A percentile compares a stretch with the other conserved stretches of the same genome.
phyloP scores from a whole-genome alignment of 176 grass and related monocot genomes.

The Saccharum spontaneum region DNA sequence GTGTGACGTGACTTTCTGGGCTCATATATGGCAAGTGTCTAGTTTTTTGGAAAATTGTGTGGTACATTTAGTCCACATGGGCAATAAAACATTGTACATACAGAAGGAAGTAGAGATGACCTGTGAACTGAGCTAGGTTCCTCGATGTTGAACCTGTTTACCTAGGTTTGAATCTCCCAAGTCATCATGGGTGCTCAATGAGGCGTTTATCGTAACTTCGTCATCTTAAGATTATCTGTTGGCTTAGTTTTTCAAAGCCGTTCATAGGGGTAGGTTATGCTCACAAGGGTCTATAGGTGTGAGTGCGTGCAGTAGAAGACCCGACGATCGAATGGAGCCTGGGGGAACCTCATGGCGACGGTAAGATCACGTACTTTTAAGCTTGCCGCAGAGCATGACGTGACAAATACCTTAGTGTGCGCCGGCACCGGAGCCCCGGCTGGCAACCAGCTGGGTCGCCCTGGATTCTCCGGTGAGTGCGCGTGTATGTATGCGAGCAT shows the following conservation, averaged over 20 bases:
- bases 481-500: neutral
- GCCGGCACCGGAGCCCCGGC: rapidly evolving
- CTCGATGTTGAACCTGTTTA: no score
- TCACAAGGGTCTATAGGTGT: neutral
- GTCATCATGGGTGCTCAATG: neutral
- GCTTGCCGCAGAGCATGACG: neutral
- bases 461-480: neutral
- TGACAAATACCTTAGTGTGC: neutral
- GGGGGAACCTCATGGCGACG: no score
- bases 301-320: no score
- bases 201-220: neutral
- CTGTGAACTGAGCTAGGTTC: no score
- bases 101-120: neutral
- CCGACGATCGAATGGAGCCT: no score
- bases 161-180: neutral
- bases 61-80: neutral
- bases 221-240: neutral
- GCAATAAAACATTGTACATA: neutral
- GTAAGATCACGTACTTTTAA: neutral
- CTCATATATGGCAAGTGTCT: no score
- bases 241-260: neutral
- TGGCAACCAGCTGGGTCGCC: no score
- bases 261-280: no score
- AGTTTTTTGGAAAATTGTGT: no score
- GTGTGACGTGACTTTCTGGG: no score